Evolutionary conservation across 2,329 filamentous ascomycete genomes (phyloP).

Genomic region (Rutstroemia sp.): DNA sequence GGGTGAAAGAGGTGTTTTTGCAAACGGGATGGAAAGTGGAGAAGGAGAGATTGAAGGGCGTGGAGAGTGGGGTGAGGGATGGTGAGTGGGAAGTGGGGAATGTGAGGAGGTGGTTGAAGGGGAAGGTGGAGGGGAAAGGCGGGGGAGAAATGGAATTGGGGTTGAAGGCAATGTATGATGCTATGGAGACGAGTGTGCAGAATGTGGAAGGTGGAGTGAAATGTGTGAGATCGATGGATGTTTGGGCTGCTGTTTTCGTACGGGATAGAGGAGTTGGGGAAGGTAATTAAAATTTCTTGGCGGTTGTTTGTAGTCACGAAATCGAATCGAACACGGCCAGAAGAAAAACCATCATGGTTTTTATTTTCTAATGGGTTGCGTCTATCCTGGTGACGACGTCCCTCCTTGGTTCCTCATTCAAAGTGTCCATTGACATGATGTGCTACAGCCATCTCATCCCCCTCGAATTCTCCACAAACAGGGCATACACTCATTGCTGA

Average conservation of each 20-base stretch:
- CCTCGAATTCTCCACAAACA: conserved; percentile 27
- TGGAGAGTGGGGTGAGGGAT: conserved; percentile 37
- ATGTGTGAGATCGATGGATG: conserved; percentile 36
- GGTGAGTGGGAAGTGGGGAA: conserved; percentile 39
- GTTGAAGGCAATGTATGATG: conserved; percentile 23
- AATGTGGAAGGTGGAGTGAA: conserved; percentile 22
- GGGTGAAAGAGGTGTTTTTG: conserved; percentile 10
- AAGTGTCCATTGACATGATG: conserved; percentile 27
- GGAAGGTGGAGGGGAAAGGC: conserved; percentile 26
- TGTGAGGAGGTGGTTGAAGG: conserved; percentile 24
- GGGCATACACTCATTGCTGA: conserved; percentile 15
- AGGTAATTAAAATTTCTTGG: background rate
- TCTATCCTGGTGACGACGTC: background rate
- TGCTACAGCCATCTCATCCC: conserved; percentile 24
- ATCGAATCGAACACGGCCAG: no score
- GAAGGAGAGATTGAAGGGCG: conserved; percentile 34
- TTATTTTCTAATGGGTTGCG: background rate
- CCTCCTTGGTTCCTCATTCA: conserved; percentile 12
- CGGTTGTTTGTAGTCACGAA: no score
- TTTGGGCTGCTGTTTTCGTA: conserved; percentile 30
- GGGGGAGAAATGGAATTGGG: conserved; percentile 25
- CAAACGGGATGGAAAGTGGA: conserved; percentile 18
- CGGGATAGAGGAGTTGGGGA: background rate
- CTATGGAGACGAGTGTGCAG: conserved; percentile 10
- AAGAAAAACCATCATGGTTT: background rate